Base-by-base conservation (phyloP, 2,329 filamentous ascomycete species). In the Teratosphaeria zuluensis region DNA sequence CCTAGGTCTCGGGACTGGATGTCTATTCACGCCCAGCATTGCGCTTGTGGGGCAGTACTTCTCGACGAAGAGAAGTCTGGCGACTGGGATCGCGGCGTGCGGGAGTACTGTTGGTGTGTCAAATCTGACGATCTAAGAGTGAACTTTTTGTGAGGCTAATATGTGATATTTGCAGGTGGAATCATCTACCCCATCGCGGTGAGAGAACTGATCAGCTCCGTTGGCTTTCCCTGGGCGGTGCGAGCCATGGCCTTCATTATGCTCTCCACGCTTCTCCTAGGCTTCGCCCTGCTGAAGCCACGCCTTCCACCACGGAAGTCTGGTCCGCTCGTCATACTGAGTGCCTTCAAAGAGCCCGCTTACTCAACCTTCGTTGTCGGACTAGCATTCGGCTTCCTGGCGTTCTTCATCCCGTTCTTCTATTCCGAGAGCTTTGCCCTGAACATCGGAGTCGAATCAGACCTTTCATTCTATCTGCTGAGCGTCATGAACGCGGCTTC, bases 401-500 rank as follows among this genome's bases (percentile, higher is more conserved):
- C 75, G 64, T 60, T 69, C 56, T 67, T 69, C 64, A 62, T 68
- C 1, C 74, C 74, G 0, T 77, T 77, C 63, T 75, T 75, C 62
- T 77, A 77, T 63, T 73, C 77, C 48, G 70, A 72, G 0, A 64
- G 69, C 0, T 77, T 72, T 56, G 74, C 70, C 4, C 63, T 72
- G 42, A 63, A 67, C n/a, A 64, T 72, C 5, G 68, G 65, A 38
- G 75, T 84, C 59, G 74, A 76, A 7, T 75, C 78, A 21, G 72
- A 71, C 7, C 73, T 78, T 2, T 78, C 80, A 2, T 77, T 84
- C 48, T 77, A 76, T 46, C 72, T 85, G 5, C 73, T 85, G 4
- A 74, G 86, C 59, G 76, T 85, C 35, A 75, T 79, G 5, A 85
- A 85, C 63, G 81, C 78, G 4, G 72, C 82, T 12, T 82, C 82